A percentile compares a stretch with the other conserved stretches of the same genome.
Evolutionary conservation across 2,329 filamentous ascomycete genomes (phyloP).

Genomic region (Chaetothyriales sp.): DNA sequence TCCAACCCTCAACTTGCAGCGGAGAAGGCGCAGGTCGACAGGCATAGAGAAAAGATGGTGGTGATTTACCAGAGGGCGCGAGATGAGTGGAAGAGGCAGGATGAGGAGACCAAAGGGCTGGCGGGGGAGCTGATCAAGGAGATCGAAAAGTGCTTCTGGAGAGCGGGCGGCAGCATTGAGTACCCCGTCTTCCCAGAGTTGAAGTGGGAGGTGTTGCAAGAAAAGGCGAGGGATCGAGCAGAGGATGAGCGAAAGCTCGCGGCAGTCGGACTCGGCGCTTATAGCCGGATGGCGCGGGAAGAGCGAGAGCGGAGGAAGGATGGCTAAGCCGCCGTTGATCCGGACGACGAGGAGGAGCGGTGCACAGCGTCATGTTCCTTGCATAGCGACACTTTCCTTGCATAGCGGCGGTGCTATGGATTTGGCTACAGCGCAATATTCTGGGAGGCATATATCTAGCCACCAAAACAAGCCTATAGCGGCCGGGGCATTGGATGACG

Average conservation of each 20-base stretch:
- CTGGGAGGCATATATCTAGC: background rate
- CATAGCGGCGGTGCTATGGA: background rate
- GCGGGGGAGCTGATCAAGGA: slow-evolving; percentile 9
- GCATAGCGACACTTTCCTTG: background rate
- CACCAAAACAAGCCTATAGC: background rate
- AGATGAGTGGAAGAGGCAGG: slow-evolving; percentile 5
- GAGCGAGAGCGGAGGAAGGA: background rate
- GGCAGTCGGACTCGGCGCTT: background rate
- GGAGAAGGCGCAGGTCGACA: background rate
- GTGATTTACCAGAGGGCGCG: slow-evolving; percentile 7
- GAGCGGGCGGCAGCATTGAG: background rate
- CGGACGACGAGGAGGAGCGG: too few species aligned
- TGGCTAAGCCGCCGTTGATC: background rate
- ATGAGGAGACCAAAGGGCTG: slow-evolving; percentile 8
- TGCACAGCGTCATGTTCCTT: background rate
- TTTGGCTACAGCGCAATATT: background rate
- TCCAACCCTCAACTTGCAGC: background rate
- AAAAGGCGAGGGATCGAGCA: background rate
- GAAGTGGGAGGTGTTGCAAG: background rate
- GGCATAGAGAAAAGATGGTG: slow-evolving; percentile 1
- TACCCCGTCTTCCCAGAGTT: background rate
- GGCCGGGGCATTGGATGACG: background rate
- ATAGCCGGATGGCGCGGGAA: background rate
- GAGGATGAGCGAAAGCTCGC: background rate
- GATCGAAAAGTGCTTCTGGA: slow-evolving; percentile 3